Evolutionary conservation across 345 rosid genomes (phyloP).

Genomic region (Aquilaria malaccensis): DNA sequence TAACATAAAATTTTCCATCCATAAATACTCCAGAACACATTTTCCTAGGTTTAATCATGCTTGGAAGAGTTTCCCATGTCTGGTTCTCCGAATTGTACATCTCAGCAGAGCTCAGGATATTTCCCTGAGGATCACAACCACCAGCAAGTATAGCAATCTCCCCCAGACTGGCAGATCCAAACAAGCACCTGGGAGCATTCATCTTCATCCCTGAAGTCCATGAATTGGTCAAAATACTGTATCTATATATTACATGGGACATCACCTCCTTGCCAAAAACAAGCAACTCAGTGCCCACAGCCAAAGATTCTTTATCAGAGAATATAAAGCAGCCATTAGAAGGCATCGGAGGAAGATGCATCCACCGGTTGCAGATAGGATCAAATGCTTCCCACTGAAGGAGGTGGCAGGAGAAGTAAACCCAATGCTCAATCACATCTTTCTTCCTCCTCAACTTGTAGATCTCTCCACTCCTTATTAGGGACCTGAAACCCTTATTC

Average conservation of each 20-base stretch:
- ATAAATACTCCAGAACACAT: conserved; percentile 94
- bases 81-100: conserved; percentile 88
- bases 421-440: conserved; percentile 77
- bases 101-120: conserved; percentile 59
- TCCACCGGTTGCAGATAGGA: conserved; percentile 64
- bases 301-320: conserved; percentile 82
- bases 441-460: conserved; percentile 50
- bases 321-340: conserved; percentile 62
- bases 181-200: conserved; percentile 85
- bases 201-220: conserved; percentile 77
- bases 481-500: conserved; percentile 54
- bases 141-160: conserved; percentile 86
- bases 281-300: conserved; percentile 91
- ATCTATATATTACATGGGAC: conserved; percentile 72
- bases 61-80: conserved; percentile 49
- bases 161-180: conserved; percentile 92
- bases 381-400: conserved; percentile 93
- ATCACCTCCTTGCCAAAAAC: conserved; percentile 70
- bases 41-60: conserved; percentile 80
- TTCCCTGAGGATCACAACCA: conserved; percentile 66
- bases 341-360: conserved; percentile 79
- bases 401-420: conserved; percentile 77
- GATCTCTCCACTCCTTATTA: conserved; percentile 66
- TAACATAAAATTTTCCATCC: conserved; percentile 82
- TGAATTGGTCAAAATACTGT: conserved; percentile 70